A percentile compares a stretch with the other conserved stretches of the same genome.
These are phyloP conservation scores for Serendipita sp. DNA, from an alignment of 768 basidiomycete species.

Conservation along the genomic window DNA sequence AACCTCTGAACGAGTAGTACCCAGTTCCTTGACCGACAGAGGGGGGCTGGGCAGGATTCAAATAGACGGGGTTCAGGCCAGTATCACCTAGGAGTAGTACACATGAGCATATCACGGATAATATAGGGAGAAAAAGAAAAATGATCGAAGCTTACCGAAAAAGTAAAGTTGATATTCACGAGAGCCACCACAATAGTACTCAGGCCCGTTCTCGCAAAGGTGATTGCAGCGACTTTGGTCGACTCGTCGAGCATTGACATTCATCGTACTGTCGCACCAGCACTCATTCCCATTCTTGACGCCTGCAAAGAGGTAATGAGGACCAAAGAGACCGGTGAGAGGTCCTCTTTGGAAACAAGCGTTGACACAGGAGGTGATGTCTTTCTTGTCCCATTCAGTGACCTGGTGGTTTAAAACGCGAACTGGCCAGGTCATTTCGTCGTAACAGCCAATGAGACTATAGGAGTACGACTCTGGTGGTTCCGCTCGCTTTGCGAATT, in stretches of 20 bases:
- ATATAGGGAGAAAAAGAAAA: background rate
- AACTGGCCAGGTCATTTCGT: background rate
- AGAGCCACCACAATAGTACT: background rate
- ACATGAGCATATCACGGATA: background rate
- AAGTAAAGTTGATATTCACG: constrained; percentile 1
- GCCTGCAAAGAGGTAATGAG: background rate
- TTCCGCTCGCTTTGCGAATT: background rate
- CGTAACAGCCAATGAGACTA: background rate
- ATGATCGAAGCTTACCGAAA: background rate
- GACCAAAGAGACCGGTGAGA: background rate
- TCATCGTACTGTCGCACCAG: background rate
- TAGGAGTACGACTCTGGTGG: background rate
- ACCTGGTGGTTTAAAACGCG: background rate
- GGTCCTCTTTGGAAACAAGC: background rate
- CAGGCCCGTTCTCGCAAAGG: background rate
- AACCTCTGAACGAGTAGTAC: background rate
- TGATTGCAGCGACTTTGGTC: background rate
- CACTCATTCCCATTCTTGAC: background rate
- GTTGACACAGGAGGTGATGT: background rate
- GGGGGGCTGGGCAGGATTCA: background rate
- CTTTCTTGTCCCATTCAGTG: background rate
- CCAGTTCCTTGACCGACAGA: background rate
- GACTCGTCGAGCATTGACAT: background rate
- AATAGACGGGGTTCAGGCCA: background rate
- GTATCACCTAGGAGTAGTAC: background rate